Evolutionary conservation across 257 asterid species (phyloP).

Genomic region (Solanum acaule): DNA sequence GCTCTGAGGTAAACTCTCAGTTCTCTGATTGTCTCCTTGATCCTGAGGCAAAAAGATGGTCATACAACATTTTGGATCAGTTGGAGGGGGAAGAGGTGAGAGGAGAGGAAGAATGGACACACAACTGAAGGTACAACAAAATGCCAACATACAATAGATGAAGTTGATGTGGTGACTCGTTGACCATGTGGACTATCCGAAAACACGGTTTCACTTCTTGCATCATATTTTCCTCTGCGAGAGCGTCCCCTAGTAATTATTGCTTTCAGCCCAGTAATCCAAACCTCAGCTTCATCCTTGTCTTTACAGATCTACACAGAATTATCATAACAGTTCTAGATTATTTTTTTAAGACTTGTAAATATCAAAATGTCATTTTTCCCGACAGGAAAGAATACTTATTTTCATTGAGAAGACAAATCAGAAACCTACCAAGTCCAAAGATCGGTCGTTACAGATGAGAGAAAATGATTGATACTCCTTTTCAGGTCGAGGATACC

Average conservation of each 20-base stretch:
- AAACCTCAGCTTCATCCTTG: constrained; percentile 93
- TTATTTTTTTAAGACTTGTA: neutral
- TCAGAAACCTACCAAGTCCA: constrained; percentile 75
- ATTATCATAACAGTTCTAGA: neutral
- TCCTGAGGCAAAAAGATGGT: constrained; percentile 33
- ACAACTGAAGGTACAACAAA: constrained; percentile 2
- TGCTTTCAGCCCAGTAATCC: constrained; percentile 84
- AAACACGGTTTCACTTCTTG: constrained; percentile 29
- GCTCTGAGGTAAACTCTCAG: constrained; percentile 42
- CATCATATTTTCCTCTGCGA: constrained; percentile 37
- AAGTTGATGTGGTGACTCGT: constrained; percentile 31
- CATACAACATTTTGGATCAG: neutral
- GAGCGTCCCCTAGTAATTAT: constrained; percentile 44
- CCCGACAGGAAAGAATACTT: neutral
- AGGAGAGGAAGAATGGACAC: neutral
- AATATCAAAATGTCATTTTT: neutral
- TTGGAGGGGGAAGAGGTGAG: neutral
- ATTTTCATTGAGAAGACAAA: constrained; percentile 1
- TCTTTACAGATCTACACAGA: constrained; percentile 78
- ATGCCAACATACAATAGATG: constrained; percentile 32
- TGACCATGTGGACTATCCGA: constrained; percentile 41
- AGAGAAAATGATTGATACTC: constrained; percentile 95
- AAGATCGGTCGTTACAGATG: constrained; percentile 62
- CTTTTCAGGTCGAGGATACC: constrained; percentile 94
- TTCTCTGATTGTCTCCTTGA: constrained; percentile 32